Evolutionary conservation across 148 eudicot species (phyloP).

Genomic region (Rhododendron simsii): DNA sequence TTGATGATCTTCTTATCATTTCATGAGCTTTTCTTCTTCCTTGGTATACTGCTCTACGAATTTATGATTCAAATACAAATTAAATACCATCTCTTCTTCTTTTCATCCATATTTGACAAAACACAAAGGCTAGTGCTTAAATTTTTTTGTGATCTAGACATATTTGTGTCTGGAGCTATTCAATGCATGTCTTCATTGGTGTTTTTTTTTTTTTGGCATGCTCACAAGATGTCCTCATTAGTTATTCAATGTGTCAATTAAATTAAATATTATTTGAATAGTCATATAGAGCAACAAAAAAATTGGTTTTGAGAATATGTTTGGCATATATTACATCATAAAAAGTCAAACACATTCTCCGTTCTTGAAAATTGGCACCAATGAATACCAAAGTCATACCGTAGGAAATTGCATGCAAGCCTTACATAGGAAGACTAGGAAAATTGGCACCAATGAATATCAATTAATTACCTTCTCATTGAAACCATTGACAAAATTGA

Average conservation of each 20-base stretch:
- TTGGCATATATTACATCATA: neutral
- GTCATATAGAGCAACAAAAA: neutral
- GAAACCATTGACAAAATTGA: constrained; percentile 35
- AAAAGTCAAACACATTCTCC: neutral
- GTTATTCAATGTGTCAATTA: neutral
- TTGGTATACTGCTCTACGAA: neutral
- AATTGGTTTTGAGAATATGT: neutral
- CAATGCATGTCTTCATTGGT: too few species aligned
- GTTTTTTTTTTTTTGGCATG: neutral
- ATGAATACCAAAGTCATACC: neutral
- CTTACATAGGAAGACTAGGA: too few species aligned
- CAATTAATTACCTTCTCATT: constrained; percentile 20
- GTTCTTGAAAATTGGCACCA: neutral
- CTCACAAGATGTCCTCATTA: neutral
- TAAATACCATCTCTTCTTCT: neutral
- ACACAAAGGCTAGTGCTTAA: neutral
- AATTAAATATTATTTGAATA: neutral
- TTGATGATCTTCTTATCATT: neutral
- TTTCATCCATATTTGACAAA: neutral
- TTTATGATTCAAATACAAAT: neutral
- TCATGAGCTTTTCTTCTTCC: neutral
- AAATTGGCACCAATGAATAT: too few species aligned
- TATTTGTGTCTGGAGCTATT: neutral
- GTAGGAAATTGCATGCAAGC: neutral
- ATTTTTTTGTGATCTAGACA: neutral